Percentiles rank a stretch among this genome's conserved stretches.
phyloP scores from a whole-genome alignment of 2,329 filamentous ascomycete species.

The Emmonsiellopsis sp. region DNA sequence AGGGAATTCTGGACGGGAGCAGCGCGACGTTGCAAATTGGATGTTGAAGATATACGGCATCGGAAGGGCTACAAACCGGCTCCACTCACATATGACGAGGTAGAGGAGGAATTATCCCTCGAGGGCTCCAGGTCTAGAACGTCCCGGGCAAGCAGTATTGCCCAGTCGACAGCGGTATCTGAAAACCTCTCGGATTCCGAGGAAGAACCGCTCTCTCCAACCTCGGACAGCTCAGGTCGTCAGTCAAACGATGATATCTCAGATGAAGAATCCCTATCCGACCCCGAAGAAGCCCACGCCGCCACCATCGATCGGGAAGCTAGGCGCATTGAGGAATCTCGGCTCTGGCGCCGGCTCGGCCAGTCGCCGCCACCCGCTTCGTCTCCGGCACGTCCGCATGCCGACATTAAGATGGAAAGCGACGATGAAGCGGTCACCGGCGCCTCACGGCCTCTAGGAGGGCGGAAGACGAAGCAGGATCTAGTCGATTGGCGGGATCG shows the following conservation, averaged over 20 bases:
- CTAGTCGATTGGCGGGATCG: slow-evolving; percentile 40
- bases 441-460: slow-evolving; percentile 15
- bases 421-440: slow-evolving; percentile 13
- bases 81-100: slow-evolving; percentile 30
- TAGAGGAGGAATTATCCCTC: slow-evolving; percentile 7
- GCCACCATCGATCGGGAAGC: slow-evolving; percentile 39
- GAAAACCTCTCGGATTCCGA: not conserved
- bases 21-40: slow-evolving; percentile 43
- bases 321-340: slow-evolving; percentile 36
- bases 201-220: too few species aligned
- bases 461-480: slow-evolving; percentile 27
- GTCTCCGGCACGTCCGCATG: slow-evolving; percentile 13
- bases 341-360: slow-evolving; percentile 36
- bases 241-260: not conserved
- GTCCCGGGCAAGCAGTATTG: slow-evolving; percentile 2
- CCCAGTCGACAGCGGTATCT: not conserved
- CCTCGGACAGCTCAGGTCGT: not conserved
- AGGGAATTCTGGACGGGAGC: slow-evolving; percentile 43
- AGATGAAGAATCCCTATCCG: slow-evolving; percentile 13
- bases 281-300: slow-evolving; percentile 34
- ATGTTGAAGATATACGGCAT: slow-evolving; percentile 35
- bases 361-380: slow-evolving; percentile 9
- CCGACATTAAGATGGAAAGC: slow-evolving; percentile 11
- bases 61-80: slow-evolving; percentile 21
- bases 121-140: not conserved